Conservation (phyloP, 202 grass and related monocot genomes). For the Bolboschoenoplectus hybrid region DNA sequence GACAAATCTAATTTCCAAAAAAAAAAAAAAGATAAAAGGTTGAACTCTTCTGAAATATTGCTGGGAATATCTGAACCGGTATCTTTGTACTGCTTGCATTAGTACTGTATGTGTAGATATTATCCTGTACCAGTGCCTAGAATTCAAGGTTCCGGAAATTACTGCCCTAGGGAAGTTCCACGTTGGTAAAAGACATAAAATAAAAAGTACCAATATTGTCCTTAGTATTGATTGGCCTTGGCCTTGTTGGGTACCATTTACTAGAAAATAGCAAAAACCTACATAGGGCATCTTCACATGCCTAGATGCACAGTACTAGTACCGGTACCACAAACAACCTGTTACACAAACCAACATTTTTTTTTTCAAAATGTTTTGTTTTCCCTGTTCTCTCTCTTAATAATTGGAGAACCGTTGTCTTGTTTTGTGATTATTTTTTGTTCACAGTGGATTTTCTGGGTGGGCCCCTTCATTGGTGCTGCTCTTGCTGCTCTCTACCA, state of each 20-base stretch:
- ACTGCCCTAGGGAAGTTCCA: neutral
- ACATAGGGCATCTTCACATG: neutral
- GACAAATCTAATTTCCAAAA: neutral
- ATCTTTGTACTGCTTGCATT: neutral
- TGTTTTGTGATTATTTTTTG: conserved; percentile 10
- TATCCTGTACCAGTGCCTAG: neutral
- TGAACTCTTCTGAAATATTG: neutral
- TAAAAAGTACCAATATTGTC: neutral
- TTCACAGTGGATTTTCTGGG: conserved; percentile 98
- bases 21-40: neutral
- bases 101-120: neutral
- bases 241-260: neutral
- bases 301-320: neutral
- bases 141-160: neutral
- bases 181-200: neutral
- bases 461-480: conserved; percentile 86
- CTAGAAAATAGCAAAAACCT: neutral
- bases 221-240: neutral
- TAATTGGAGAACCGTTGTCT: neutral
- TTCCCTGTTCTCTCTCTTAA: neutral
- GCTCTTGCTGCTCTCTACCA: conserved; percentile 92
- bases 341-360: neutral
- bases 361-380: neutral
- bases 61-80: neutral
- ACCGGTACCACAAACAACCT: neutral